phyloP scores from a whole-genome alignment of 768 basidiomycete genomes.

The Trametes cinnabarina region DNA sequence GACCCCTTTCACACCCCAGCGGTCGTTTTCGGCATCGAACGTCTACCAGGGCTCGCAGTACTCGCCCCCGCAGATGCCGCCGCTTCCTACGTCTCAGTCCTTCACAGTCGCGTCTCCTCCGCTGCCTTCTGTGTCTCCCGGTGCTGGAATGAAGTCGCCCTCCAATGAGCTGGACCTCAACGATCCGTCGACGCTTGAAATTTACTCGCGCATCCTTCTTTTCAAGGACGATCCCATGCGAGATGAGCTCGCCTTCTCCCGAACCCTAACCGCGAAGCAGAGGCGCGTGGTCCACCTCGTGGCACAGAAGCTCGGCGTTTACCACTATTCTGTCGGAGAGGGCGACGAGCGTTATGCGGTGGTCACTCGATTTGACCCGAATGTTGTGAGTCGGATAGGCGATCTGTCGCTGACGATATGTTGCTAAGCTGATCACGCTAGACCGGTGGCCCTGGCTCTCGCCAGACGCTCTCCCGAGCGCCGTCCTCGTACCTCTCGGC shows the following conservation, averaged over 20 bases:
- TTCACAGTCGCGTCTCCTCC: slow-evolving; percentile 50
- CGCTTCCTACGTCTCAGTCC: slow-evolving; percentile 40
- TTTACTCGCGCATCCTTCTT: slow-evolving; percentile 92
- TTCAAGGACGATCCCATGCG: slow-evolving; percentile 99
- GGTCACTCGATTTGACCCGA: slow-evolving; percentile 86
- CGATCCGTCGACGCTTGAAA: slow-evolving; percentile 92
- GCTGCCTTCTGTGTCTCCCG: slow-evolving; percentile 56
- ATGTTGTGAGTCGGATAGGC: slow-evolving; percentile 53
- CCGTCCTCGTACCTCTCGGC: slow-evolving; percentile 78
- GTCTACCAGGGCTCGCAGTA: slow-evolving; percentile 63
- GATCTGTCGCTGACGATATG: slow-evolving; percentile 1
- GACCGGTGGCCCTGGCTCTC: slow-evolving; percentile 47
- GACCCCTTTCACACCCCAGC: slow-evolving; percentile 64
- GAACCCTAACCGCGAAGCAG: slow-evolving; percentile 80
- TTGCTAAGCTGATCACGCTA: slow-evolving; percentile 23
- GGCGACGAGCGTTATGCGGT: slow-evolving; percentile 93
- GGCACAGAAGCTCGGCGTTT: slow-evolving; percentile 94
- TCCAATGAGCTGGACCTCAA: slow-evolving; percentile 88
- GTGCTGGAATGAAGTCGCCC: slow-evolving; percentile 55
- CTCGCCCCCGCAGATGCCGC: slow-evolving; percentile 54
- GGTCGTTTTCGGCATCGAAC: slow-evolving; percentile 65
- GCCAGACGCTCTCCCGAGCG: slow-evolving; percentile 74
- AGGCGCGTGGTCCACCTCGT: slow-evolving; percentile 92
- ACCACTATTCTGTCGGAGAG: slow-evolving; percentile 90
- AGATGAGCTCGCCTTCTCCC: slow-evolving; percentile 96